A percentile compares a stretch with the other conserved stretches of the same genome.
phyloP scores from a whole-genome alignment of 129 eudicot species.

The Mikania micrantha region DNA sequence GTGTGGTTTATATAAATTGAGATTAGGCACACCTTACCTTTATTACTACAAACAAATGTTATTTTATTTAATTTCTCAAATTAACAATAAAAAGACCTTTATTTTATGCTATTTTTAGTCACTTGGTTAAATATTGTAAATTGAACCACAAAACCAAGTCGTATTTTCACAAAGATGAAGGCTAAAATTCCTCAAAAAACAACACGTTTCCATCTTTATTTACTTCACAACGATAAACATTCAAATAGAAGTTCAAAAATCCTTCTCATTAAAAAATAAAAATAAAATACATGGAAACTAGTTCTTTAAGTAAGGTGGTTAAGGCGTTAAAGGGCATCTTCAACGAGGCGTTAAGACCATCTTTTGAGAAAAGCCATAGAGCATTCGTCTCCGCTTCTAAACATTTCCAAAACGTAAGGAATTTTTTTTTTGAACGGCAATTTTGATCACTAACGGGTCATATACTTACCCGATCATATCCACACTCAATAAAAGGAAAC shows the following conservation, averaged over 20 bases:
- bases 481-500: too few relatives aligned
- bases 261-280: not conserved
- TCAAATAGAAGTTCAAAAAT: not conserved
- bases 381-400: slow-evolving; percentile 28
- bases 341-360: not conserved
- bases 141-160: slow-evolving; percentile 11
- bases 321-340: not conserved
- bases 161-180: slow-evolving; percentile 3
- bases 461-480: too few relatives aligned
- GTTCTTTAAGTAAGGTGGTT: slow-evolving; percentile 8
- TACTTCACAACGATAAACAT: not conserved
- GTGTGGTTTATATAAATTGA: too few relatives aligned
- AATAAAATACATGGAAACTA: slow-evolving; percentile 7
- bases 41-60: too few relatives aligned
- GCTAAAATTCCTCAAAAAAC: slow-evolving; percentile 9
- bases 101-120: slow-evolving; percentile 6
- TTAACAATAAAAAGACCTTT: not conserved
- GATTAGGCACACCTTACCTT: too few relatives aligned
- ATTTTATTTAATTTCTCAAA: not conserved
- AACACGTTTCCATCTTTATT: slow-evolving; percentile 2
- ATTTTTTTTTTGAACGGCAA: not conserved
- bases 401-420: slow-evolving; percentile 29
- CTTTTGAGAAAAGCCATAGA: slow-evolving; percentile 5
- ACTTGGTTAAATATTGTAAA: not conserved
- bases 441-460: too few relatives aligned